These are phyloP conservation scores for Datisca glomerata DNA, from an alignment of 306 rosid species.

Conservation along the genomic window DNA sequence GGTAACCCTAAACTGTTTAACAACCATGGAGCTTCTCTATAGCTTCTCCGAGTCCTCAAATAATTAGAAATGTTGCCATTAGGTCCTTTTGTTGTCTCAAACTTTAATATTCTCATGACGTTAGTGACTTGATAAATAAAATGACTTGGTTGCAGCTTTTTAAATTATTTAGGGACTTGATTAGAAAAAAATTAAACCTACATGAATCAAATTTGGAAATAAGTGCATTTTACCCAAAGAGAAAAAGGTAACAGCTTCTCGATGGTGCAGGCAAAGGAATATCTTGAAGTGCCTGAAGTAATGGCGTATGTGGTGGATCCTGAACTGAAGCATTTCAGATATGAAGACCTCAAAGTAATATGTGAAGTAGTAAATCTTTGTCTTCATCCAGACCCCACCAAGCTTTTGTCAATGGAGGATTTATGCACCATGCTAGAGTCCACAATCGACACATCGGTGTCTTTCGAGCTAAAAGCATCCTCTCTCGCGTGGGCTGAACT, in stretches of 20 bases:
- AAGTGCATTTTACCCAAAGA: conserved; percentile 4
- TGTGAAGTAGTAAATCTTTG: conserved; percentile 75
- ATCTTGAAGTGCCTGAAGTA: conserved; percentile 61
- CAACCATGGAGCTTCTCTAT: too few relatives aligned
- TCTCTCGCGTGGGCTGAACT: conserved; percentile 98
- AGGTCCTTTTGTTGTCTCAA: too few relatives aligned
- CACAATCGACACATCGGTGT: conserved; percentile 71
- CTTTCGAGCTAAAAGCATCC: conserved; percentile 64
- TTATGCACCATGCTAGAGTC: conserved; percentile 59
- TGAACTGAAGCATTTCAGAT: conserved; percentile 52
- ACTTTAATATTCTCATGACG: too few relatives aligned
- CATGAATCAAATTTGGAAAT: too few relatives aligned
- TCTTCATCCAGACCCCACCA: conserved; percentile 44
- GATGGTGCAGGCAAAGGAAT: conserved; percentile 76
- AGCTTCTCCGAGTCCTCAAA: too few relatives aligned
- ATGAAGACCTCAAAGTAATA: conserved; percentile 67
- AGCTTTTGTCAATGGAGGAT: conserved; percentile 54
- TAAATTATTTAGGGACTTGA: too few relatives aligned
- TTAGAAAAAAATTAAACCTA: too few relatives aligned
- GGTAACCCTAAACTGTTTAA: too few relatives aligned
- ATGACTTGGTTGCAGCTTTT: too few relatives aligned
- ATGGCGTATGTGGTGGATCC: conserved; percentile 81
- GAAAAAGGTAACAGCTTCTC: conserved; percentile 7
- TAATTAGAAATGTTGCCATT: too few relatives aligned
- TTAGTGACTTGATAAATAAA: too few relatives aligned